Base-by-base conservation (phyloP, 768 basidiomycete genomes). In the Tricholoma hemisulphureum region DNA sequence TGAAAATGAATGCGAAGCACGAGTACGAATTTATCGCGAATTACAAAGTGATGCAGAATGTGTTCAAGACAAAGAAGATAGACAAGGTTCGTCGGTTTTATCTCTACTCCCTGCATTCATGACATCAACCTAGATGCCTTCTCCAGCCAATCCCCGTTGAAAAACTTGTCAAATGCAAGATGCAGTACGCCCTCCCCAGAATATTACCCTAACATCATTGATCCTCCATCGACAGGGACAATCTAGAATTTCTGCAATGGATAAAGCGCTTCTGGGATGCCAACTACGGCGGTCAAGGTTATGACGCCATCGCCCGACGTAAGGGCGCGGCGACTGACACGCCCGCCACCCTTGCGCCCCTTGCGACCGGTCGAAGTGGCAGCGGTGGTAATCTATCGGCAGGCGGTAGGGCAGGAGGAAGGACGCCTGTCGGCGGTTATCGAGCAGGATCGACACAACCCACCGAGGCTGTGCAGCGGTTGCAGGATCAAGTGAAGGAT, bases 241-340 rank as follows among this genome's bases (percentile, higher is more conserved):
- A 99, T 73, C 87, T 99, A 64, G 97, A 99, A 69, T 98, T 99
- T 77, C 73, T 95, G 56, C 97, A 99, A 74, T 99, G 96, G 96
- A 82, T 93, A 67, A 94, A 94, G 69, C 88, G 89, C 21, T 98
- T 88, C 74, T 98, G 97, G 96, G 95, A 98, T 66, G 74, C 83
- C 24, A 93, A 95, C 78, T 95, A 87, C 69, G 85, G 87, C 16
- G 96, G 95, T 3, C 86, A 90, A 57, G 84, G 80, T 6, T 98
- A 98, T 68, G 94, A 98, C 69, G 78, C 97, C 1, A 85, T 87
- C 0, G 91, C 77, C 7, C 85, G 95, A 56, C 81, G 93, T 61
- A 89, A 84, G 68, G 94, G 92, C 43, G 87, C 80, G 9, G 78
- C 88, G 16, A 78, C 81, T n/a, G 91, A 92, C 58, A 76, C 87